Base-by-base conservation (phyloP, 2,329 filamentous ascomycete species). In the Domatiomyces globalis region DNA sequence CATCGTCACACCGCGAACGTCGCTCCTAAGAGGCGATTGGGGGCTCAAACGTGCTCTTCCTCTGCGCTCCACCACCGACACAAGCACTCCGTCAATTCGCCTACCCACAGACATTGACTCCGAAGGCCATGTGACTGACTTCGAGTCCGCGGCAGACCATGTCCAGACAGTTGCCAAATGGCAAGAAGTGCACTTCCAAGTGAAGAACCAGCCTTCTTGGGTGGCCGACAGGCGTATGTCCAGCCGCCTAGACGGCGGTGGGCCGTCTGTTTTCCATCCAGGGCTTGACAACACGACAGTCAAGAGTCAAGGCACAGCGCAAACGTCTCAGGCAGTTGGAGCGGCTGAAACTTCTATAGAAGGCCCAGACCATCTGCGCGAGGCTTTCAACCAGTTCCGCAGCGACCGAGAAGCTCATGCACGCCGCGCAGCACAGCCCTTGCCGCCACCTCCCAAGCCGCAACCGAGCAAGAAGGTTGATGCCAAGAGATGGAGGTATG, bases 31-130 rank as follows among this genome's bases (percentile, higher is more conserved):
- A 63, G 90, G 90, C 36, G 90, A 96, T 63, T 96, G 90, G 89
- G 90, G 90, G 12, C 72, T 95, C 61, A 96, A 96, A 71, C 76
- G 90, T 51, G 76, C 87, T 1, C 73, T 96, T 5, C 90, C 90
- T 1, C 70, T 83, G 7, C 83, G 83, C 65, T 81, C 84, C 2
- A 89, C 87, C 4, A 78, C 80, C 18, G 79, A 79, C 50, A 81
- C 80, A 5, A 80, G 82, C 5, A 82, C 81, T n/a, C 85, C 88
- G 8, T 73, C 85, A 48, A 77, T 95, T 50, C 80, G 86, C 57
- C 71, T 96, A 59, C 52, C 52, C 50, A 81, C 80, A 61, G 77
- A 84, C 54, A 76, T 94, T 57, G 90, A 96, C 71, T 85, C 87
- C 1, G 78, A 81, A 60, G 88, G 95, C 68, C 84, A 88, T 65